Evolutionary conservation across 2,329 filamentous ascomycete species (phyloP), one percentile per base, ranked within the genome.

Genomic region (Neofusicoccum sp.): DNA sequence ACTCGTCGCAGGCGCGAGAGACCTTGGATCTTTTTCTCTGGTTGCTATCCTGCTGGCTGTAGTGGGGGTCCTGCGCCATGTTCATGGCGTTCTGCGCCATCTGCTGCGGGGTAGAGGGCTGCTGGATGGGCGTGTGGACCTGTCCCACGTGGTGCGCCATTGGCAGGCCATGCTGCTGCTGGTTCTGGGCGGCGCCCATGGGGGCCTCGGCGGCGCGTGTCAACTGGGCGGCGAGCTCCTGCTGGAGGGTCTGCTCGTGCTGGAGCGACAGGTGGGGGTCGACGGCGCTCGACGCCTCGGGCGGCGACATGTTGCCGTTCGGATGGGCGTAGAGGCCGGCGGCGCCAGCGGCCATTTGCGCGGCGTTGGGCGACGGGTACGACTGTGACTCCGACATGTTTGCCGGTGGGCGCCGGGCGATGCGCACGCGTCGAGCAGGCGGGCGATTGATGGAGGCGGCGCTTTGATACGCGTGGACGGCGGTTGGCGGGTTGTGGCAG

Each of bases 1-100:
- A 76, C 63, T 76, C 73, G 61, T 76, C 74, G 64, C 74, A 76
- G 8, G 74, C 74, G 57, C 74, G 72, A 9, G 74, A 76, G n/a
- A 75, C 73, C 64, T 76, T 76, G 33, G 73, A 75, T 41, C 59
- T 47, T n/a, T 61, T 61, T 51, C 72, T 66, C 64, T 74, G 74
- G 41, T 67, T 73, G 44, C 69, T 68, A 38, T 75, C 73, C 45
- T 72, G 72, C 58, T 73, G 69, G 56, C 69, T 69, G 51, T 71
- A 75, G 24, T 66, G 63, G 40, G 72, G 67, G 26, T 72, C 70
- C 11, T 44, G 59, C 47, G 72, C 70, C 58, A 75, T 58, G 60
- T 66, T 73, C 72, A 75, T 75, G 28, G 73, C 73, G 6, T 71
- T 68, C 45, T 70, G 73, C 14, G 73, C 73, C 72, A 75, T 75